These are phyloP conservation scores for Rubia occidens DNA, from an alignment of 305 asterid species.

Conservation along the genomic window DNA sequence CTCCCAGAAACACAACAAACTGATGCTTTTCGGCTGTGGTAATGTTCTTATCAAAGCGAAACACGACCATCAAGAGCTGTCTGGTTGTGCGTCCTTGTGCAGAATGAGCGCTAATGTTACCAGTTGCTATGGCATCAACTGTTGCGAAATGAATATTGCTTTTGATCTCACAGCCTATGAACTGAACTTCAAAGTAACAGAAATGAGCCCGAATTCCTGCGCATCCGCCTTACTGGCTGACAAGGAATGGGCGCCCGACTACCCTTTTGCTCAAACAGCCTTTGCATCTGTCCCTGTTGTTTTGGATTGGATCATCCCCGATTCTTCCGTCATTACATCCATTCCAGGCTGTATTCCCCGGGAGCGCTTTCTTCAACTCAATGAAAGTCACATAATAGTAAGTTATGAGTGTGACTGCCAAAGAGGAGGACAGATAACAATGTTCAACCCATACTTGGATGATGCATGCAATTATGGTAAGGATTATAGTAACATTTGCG, in stretches of 20 bases:
- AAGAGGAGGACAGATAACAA: neutral
- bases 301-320: neutral
- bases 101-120: neutral
- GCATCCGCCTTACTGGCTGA: neutral
- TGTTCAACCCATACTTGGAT: neutral
- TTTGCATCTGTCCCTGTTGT: neutral
- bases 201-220: neutral
- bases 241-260: neutral
- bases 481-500: neutral
- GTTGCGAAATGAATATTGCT: conserved; percentile 19
- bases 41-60: conserved; percentile 12
- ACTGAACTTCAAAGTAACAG: conserved; percentile 6
- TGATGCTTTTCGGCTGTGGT: conserved; percentile 22
- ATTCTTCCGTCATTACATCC: neutral
- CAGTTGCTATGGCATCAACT: conserved; percentile 24
- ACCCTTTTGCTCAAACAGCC: neutral
- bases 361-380: no score
- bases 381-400: no score
- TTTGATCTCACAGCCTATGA: conserved; percentile 12
- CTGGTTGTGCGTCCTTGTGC: conserved; percentile 20
- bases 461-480: conserved; percentile 7
- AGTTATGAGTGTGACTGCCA: neutral
- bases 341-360: neutral
- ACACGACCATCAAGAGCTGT: neutral
- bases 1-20: conserved; percentile 8